These are phyloP conservation scores for Serendipita vermifera DNA, from an alignment of 768 basidiomycete genomes.

Conservation along the genomic window DNA sequence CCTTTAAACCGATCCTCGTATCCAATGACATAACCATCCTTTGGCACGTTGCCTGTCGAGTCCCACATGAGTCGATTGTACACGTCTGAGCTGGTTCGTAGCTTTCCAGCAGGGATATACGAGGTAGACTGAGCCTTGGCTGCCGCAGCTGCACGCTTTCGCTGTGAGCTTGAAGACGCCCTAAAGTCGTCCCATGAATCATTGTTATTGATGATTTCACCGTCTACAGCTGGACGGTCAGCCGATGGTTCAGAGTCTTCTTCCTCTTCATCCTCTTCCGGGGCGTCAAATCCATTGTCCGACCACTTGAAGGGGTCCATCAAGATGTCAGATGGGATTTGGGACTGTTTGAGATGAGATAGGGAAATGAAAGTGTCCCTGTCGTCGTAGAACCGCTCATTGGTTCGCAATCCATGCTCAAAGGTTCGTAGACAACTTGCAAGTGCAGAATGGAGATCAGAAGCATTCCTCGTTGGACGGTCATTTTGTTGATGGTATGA, in stretches of 20 bases:
- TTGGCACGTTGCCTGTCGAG: slow-evolving; percentile 9
- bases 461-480: neutral
- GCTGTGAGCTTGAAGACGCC: neutral
- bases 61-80: slow-evolving; percentile 21
- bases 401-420: slow-evolving; percentile 15
- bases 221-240: neutral
- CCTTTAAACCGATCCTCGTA: slow-evolving; percentile 21
- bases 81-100: slow-evolving; percentile 18
- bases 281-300: slow-evolving; percentile 15
- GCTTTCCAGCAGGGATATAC: slow-evolving; percentile 15
- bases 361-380: slow-evolving; percentile 13
- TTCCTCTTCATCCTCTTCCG: slow-evolving; percentile 12
- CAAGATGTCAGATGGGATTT: slow-evolving; percentile 2
- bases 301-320: slow-evolving; percentile 14
- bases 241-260: slow-evolving; percentile 9
- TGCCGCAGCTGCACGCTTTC: neutral
- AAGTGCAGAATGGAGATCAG: slow-evolving; percentile 3
- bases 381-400: slow-evolving; percentile 16
- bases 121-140: slow-evolving; percentile 8
- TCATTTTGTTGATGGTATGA: neutral
- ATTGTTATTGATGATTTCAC: neutral
- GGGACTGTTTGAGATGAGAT: neutral
- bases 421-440: slow-evolving; percentile 11
- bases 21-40: slow-evolving; percentile 17
- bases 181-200: neutral